These are phyloP conservation scores for Coemansia asiatica DNA, from an alignment of 192 early-diverging fungal genomes.

Conservation along the genomic window DNA sequence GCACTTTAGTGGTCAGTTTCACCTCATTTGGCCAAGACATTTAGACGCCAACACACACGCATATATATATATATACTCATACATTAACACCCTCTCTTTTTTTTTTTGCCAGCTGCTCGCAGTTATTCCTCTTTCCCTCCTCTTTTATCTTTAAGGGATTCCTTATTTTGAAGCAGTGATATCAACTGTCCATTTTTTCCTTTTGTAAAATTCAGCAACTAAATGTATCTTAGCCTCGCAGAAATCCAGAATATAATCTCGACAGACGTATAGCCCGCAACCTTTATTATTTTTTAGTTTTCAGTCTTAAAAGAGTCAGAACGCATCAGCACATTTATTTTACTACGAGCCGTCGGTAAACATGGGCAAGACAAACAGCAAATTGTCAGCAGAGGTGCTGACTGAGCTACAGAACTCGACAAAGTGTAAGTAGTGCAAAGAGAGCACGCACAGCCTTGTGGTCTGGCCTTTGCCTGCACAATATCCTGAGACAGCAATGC, in stretches of 20 bases:
- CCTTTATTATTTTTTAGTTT: no score
- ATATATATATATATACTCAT: neutral
- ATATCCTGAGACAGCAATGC: no score
- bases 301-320: neutral
- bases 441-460: neutral
- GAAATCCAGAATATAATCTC: neutral
- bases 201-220: no score
- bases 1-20: neutral
- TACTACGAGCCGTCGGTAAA: neutral
- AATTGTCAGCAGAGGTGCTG: constrained; percentile 75
- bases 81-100: no score
- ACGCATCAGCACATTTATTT: neutral
- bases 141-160: no score
- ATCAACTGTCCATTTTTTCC: no score
- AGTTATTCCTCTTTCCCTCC: no score
- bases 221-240: constrained; percentile 3
- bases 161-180: no score
- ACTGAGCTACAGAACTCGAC: constrained; percentile 77
- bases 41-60: neutral
- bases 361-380: constrained; percentile 88
- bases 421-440: constrained; percentile 64
- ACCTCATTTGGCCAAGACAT: neutral
- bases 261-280: constrained; percentile 1
- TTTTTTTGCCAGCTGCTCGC: neutral
- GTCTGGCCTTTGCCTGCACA: no score